A percentile compares a stretch with the other conserved stretches of the same genome.
These are phyloP conservation scores for Gamarada debralockiae DNA, from an alignment of 495 filamentous ascomycete genomes.

Conservation along the genomic window DNA sequence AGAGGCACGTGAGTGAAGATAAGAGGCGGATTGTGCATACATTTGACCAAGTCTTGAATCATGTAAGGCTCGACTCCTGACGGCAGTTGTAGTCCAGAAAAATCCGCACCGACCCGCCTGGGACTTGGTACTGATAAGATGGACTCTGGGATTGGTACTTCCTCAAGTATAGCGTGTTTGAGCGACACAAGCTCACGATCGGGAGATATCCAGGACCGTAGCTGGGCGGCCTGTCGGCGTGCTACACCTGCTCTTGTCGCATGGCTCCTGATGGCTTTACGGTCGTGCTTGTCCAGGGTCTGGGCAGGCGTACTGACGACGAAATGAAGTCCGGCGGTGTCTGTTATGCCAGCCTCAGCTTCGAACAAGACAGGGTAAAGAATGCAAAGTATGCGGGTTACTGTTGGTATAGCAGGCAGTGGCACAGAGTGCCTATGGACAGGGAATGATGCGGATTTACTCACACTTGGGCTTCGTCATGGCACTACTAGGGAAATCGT, in stretches of 20 bases:
- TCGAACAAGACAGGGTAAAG: not conserved
- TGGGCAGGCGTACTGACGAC: not conserved
- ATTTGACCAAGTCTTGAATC: too few species aligned
- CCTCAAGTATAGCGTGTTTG: too few species aligned
- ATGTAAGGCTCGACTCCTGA: too few species aligned
- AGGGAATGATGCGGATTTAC: not conserved
- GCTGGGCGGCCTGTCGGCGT: too few species aligned
- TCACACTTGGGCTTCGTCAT: not conserved
- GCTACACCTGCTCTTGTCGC: not conserved
- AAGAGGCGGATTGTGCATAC: too few species aligned
- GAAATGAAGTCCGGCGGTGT: not conserved
- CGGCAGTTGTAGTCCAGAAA: too few species aligned
- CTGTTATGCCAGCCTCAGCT: not conserved
- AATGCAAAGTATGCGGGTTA: not conserved
- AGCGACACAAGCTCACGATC: too few species aligned
- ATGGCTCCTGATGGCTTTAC: not conserved
- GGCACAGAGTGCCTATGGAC: not conserved
- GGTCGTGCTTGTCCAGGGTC: not conserved
- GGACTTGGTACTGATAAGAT: too few species aligned
- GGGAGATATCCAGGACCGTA: too few species aligned
- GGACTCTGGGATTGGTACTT: too few species aligned
- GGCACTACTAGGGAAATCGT: not conserved
- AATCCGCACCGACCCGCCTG: too few species aligned
- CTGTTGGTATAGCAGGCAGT: not conserved
- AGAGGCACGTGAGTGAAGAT: too few species aligned